Evolutionary conservation across 495 filamentous ascomycete genomes (phyloP).

Genomic region (Hypoxylon fragiforme): DNA sequence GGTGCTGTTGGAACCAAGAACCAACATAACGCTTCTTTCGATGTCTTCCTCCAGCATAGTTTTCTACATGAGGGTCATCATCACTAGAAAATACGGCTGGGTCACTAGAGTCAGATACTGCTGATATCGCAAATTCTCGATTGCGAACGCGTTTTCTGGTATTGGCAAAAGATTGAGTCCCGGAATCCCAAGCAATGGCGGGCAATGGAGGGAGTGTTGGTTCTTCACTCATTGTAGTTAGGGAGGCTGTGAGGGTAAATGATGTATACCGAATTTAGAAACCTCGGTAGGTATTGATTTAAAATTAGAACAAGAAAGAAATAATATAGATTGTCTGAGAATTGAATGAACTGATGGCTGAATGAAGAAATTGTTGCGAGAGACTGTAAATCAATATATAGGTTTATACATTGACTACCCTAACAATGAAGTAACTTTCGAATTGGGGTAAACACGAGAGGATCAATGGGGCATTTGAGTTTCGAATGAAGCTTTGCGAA

Average conservation of each 20-base stretch:
- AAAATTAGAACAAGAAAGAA: neutral
- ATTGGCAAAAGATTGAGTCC: conserved; percentile 36
- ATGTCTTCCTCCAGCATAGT: conserved; percentile 59
- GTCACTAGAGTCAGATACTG: conserved; percentile 63
- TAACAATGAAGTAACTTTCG: neutral
- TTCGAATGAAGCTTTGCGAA: neutral
- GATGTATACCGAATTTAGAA: neutral
- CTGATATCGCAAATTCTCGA: conserved; percentile 25
- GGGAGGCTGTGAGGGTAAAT: neutral
- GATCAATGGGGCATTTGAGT: too few species aligned
- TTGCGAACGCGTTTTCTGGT: conserved; percentile 49
- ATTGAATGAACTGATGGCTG: neutral
- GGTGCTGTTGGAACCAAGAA: conserved; percentile 70
- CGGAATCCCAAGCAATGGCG: conserved; percentile 36
- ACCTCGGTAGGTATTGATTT: neutral
- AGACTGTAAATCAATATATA: conserved; percentile 1
- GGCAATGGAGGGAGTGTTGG: conserved; percentile 48
- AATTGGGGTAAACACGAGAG: conserved; percentile 10
- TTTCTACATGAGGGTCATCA: conserved; percentile 72
- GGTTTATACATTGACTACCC: neutral
- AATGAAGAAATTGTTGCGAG: too few species aligned
- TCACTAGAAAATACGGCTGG: conserved; percentile 79
- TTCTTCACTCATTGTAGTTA: conserved; percentile 46
- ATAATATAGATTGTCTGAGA: neutral
- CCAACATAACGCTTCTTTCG: conserved; percentile 69